Percentiles rank a stretch among this genome's conserved stretches.
phyloP scores from a whole-genome alignment of 2,329 filamentous ascomycete species.

The Cyclaneusma minus region DNA sequence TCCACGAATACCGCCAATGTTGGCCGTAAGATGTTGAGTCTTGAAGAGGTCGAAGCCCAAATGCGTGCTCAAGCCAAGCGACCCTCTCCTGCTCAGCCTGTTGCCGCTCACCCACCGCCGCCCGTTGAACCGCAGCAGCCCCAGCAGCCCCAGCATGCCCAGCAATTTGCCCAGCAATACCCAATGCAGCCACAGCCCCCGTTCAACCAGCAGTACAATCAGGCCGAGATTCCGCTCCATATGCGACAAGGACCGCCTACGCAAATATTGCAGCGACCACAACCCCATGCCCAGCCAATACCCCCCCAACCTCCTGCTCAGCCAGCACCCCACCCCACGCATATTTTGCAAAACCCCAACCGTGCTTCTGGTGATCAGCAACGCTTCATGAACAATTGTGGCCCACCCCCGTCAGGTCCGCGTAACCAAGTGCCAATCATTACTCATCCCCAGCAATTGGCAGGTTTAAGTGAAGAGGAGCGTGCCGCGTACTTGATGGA shows the following conservation, averaged over 20 bases:
- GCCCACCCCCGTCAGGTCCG: slow-evolving; percentile 18
- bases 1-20: slow-evolving; percentile 20
- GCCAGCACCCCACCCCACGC: slow-evolving; percentile 39
- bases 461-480: slow-evolving; percentile 69
- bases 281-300: slow-evolving; percentile 2
- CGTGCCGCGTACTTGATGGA: slow-evolving; percentile 72
- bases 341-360: slow-evolving; percentile 70
- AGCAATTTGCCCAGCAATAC: slow-evolving; percentile 8
- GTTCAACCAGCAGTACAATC: neutral
- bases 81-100: slow-evolving; percentile 22
- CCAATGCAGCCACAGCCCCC: slow-evolving; percentile 2
- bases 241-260: slow-evolving; percentile 7
- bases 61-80: slow-evolving; percentile 60
- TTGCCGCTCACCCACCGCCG: slow-evolving; percentile 15
- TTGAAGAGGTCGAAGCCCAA: slow-evolving; percentile 92
- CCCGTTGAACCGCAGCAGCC: slow-evolving; percentile 17
- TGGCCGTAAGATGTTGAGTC: slow-evolving; percentile 75
- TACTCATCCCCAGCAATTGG: slow-evolving; percentile 57
- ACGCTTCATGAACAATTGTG: slow-evolving; percentile 20
- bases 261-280: slow-evolving; percentile 15
- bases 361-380: slow-evolving; percentile 36
- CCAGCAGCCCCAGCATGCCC: slow-evolving; percentile 14
- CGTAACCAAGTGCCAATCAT: slow-evolving; percentile 34
- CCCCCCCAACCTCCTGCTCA: slow-evolving; percentile 17
- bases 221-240: too few relatives aligned